These are phyloP conservation scores for Clarireedia monteithiana DNA, from an alignment of 2,329 filamentous ascomycete species.

Conservation along the genomic window DNA sequence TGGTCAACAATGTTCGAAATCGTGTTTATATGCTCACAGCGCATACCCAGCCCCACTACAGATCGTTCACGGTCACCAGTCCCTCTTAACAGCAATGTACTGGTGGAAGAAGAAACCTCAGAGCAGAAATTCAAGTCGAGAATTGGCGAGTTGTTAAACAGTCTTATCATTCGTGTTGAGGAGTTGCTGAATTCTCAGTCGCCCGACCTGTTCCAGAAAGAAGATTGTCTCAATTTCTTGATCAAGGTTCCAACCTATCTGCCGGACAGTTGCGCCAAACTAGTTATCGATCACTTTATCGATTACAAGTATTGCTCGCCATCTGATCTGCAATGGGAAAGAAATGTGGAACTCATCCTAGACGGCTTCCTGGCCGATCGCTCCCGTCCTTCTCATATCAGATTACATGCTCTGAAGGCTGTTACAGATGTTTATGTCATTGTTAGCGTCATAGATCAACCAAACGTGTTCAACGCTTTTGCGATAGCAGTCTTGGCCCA, in stretches of 20 bases:
- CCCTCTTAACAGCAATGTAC: constrained; percentile 6
- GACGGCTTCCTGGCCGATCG: constrained; percentile 56
- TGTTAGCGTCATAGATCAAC: constrained; percentile 43
- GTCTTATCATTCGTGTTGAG: constrained; percentile 27
- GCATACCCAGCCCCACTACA: constrained; percentile 20
- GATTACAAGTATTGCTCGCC: constrained; percentile 66
- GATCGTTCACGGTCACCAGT: constrained; percentile 16
- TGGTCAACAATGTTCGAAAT: constrained; percentile 56
- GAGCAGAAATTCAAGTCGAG: constrained; percentile 19
- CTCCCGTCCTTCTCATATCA: constrained; percentile 51
- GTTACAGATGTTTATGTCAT: constrained; percentile 44
- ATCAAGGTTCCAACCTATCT: constrained; percentile 52
- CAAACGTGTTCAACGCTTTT: constrained; percentile 49
- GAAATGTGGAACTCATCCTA: constrained; percentile 53
- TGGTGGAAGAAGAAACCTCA: constrained; percentile 16
- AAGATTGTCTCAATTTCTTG: constrained; percentile 61
- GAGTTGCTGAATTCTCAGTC: constrained; percentile 32
- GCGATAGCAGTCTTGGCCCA: constrained; percentile 53
- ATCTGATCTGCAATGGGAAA: constrained; percentile 60
- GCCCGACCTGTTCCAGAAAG: constrained; percentile 53
- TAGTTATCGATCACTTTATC: constrained; percentile 60
- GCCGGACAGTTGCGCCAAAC: constrained; percentile 54
- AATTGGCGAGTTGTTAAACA: constrained; percentile 24
- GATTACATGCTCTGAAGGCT: constrained; percentile 53
- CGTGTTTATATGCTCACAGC: constrained; percentile 43